These are phyloP conservation scores for Fusarium zealandicum DNA, from an alignment of 2,329 filamentous ascomycete genomes.

Conservation along the genomic window DNA sequence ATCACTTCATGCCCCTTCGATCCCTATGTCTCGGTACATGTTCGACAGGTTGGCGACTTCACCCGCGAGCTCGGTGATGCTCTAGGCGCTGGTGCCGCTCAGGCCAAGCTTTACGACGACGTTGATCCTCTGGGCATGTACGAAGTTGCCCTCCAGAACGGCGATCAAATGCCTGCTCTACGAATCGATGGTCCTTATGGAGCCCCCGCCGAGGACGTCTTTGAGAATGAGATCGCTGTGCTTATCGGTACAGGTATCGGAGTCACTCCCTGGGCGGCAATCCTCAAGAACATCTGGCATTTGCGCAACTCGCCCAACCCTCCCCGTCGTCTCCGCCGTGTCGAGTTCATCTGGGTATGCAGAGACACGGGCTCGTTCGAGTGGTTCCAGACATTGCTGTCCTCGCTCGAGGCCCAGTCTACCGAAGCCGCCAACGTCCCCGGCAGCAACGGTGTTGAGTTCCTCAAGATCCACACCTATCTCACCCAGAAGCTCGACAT, in stretches of 20 bases:
- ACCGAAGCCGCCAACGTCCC: slow-evolving; percentile 71
- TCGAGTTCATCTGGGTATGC: slow-evolving; percentile 99
- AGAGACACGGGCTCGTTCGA: slow-evolving; percentile 95
- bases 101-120: slow-evolving; percentile 87
- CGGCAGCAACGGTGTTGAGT: slow-evolving; percentile 76
- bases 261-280: slow-evolving; percentile 85
- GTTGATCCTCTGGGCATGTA: slow-evolving; percentile 97
- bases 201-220: slow-evolving; percentile 96
- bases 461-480: slow-evolving; percentile 97
- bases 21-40: slow-evolving; percentile 91
- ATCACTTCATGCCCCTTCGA: slow-evolving; percentile 98
- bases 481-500: slow-evolving; percentile 92
- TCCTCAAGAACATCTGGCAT: slow-evolving; percentile 98
- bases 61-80: slow-evolving; percentile 93
- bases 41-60: slow-evolving; percentile 96
- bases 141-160: slow-evolving; percentile 92
- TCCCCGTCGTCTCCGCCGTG: slow-evolving; percentile 85
- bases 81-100: slow-evolving; percentile 86
- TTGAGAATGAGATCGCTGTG: slow-evolving; percentile 88
- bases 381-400: slow-evolving; percentile 96
- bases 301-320: slow-evolving; percentile 89
- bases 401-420: slow-evolving; percentile 88
- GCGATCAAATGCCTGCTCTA: slow-evolving; percentile 87
- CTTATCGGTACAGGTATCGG: slow-evolving; percentile 87
- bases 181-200: slow-evolving; percentile 96